Evolutionary conservation across 768 basidiomycete species (phyloP).

Genomic region (Neoboletus brunneissimus): DNA sequence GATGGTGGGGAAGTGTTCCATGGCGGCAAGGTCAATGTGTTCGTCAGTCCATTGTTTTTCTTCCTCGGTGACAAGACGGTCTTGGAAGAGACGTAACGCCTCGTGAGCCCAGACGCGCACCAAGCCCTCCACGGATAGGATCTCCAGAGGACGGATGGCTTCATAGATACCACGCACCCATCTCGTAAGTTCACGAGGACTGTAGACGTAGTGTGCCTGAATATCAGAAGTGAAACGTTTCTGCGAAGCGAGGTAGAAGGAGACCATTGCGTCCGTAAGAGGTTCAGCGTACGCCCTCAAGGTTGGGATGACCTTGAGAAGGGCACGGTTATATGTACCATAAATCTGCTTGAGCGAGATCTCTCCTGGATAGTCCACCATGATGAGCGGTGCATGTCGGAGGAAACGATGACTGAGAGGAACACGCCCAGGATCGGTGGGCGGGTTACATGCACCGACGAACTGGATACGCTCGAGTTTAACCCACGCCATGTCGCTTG

Average conservation of each 20-base stretch:
- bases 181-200: constrained; percentile 95
- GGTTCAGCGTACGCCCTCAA: constrained; percentile 91
- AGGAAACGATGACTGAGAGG: constrained; percentile 96
- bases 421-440: constrained; percentile 98
- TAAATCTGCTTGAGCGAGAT: constrained; percentile 97
- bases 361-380: constrained; percentile 99
- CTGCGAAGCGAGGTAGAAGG: constrained; percentile 92
- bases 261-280: constrained; percentile 96
- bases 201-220: constrained; percentile 99
- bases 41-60: constrained; percentile 96
- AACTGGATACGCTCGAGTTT: constrained; percentile 98
- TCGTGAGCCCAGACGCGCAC: constrained; percentile 99
- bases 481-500: constrained; percentile 95
- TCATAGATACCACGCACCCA: constrained; percentile 98
- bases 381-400: constrained; percentile 93
- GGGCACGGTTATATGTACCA: constrained; percentile 93
- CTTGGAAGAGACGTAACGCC: constrained; percentile 94
- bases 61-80: constrained; percentile 89
- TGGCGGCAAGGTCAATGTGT: constrained; percentile 77
- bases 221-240: constrained; percentile 91
- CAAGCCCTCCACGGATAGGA: constrained; percentile 90
- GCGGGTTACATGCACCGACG: constrained; percentile 98
- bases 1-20: constrained; percentile 92
- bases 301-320: constrained; percentile 93
- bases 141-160: constrained; percentile 90